Percentiles rank a stretch among this genome's conserved stretches.
phyloP scores from a whole-genome alignment of 176 grass and related monocot genomes.

The Leersia perrieri region DNA sequence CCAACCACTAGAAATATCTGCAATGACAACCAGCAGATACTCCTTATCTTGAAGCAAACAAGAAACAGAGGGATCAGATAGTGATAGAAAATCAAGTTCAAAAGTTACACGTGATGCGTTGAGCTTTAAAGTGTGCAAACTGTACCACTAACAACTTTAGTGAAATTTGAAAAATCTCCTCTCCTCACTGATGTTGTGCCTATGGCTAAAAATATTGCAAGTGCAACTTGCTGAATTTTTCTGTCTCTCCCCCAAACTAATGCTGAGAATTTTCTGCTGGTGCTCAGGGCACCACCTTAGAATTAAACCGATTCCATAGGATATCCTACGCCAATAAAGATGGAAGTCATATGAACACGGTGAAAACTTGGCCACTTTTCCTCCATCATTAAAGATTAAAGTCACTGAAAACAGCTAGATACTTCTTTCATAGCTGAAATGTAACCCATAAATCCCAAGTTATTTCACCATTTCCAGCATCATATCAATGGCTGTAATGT shows the following conservation, averaged over 20 bases:
- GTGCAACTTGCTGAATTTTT: constrained; percentile 1
- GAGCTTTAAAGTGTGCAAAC: not conserved
- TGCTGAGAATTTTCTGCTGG: not conserved
- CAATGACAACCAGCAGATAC: not conserved
- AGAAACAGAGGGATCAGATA: not conserved
- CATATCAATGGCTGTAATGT: constrained; percentile 7
- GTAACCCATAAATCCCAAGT: constrained; percentile 17
- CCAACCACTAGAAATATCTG: constrained; percentile 2
- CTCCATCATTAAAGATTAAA: not conserved
- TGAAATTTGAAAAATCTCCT: not conserved
- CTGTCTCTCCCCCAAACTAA: not conserved
- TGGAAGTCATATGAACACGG: too few species aligned
- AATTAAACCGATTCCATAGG: not conserved
- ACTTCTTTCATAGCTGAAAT: not conserved
- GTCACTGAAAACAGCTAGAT: not conserved
- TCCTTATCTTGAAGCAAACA: constrained; percentile 12
- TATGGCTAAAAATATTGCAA: not conserved
- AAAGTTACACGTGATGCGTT: not conserved
- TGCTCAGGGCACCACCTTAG: not conserved
- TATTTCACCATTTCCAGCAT: constrained; percentile 30
- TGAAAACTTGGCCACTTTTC: not conserved
- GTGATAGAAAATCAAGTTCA: constrained; percentile 6
- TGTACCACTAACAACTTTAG: not conserved
- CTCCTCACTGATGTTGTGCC: not conserved
- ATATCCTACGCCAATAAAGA: not conserved